phyloP scores from a whole-genome alignment of 148 eudicot genomes.

The Chenopodium album region DNA sequence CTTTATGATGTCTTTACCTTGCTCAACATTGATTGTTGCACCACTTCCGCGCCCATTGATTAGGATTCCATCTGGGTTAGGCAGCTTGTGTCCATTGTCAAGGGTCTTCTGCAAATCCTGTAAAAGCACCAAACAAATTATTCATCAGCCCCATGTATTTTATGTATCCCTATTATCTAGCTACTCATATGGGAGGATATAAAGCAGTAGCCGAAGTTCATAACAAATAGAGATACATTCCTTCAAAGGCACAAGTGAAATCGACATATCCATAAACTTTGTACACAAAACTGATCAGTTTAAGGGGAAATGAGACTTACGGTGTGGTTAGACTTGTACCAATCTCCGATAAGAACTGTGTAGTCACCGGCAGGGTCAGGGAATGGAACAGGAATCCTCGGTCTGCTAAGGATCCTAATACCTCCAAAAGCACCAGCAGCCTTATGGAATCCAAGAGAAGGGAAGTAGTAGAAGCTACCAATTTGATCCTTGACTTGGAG shows the following conservation, averaged over 20 bases:
- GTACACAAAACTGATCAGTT: neutral
- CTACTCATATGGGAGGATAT: neutral
- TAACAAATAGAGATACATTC: neutral
- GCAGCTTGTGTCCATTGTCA: conserved; percentile 71
- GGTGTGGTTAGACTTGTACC: conserved; percentile 90
- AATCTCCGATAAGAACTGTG: conserved; percentile 89
- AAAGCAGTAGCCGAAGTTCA: neutral
- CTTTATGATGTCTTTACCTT: conserved; percentile 40
- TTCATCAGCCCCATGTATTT: neutral
- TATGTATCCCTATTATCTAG: too few relatives aligned
- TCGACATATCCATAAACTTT: neutral
- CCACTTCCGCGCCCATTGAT: conserved; percentile 90
- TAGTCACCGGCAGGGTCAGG: conserved; percentile 67
- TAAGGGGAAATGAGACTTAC: conserved; percentile 33
- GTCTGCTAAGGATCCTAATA: conserved; percentile 82
- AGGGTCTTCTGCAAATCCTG: conserved; percentile 59
- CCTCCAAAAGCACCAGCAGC: conserved; percentile 98
- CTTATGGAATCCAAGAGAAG: conserved; percentile 85
- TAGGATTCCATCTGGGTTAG: conserved; percentile 81
- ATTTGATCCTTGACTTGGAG: conserved; percentile 97
- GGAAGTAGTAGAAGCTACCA: conserved; percentile 92
- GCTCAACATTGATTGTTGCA: conserved; percentile 63
- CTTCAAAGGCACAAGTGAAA: too few relatives aligned
- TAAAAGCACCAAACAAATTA: conserved; percentile 16
- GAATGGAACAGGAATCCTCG: conserved; percentile 83